These are phyloP conservation scores for Jaapia argillacea DNA, from an alignment of 768 basidiomycete species.

Conservation along the genomic window DNA sequence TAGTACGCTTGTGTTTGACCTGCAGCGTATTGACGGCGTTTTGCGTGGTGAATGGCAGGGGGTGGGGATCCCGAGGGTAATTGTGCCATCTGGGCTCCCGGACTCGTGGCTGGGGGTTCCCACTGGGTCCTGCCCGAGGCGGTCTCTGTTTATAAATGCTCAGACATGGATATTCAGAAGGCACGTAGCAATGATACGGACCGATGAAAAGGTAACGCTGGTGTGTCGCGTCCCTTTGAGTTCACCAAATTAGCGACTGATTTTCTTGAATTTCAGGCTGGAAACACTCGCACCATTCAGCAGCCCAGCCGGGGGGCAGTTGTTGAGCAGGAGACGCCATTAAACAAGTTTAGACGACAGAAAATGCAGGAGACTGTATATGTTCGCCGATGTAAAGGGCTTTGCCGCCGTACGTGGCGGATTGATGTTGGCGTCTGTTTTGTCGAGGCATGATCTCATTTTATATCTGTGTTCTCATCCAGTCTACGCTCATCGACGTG, in stretches of 20 bases:
- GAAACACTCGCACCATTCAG: conserved; percentile 63
- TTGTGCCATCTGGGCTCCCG: conserved; percentile 26
- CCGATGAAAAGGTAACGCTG: conserved; percentile 87
- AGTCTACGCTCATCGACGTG: no score
- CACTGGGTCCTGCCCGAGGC: conserved; percentile 80
- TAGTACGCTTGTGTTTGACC: conserved; percentile 91
- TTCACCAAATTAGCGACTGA: not conserved
- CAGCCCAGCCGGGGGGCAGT: conserved; percentile 86
- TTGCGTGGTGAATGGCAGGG: conserved; percentile 32
- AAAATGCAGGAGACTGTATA: no score
- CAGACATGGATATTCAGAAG: no score
- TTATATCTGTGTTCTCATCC: no score
- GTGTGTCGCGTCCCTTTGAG: conserved; percentile 62
- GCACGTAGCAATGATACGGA: no score
- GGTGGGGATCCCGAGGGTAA: conserved; percentile 36
- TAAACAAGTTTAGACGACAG: no score
- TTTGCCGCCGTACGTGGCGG: no score
- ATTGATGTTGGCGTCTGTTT: no score
- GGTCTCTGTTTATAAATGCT: conserved; percentile 57
- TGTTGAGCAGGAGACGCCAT: conserved; percentile 49
- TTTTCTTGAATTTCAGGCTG: not conserved
- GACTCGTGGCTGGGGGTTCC: conserved; percentile 57
- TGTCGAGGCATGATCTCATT: no score
- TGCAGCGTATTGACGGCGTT: conserved; percentile 89
- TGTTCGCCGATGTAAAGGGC: no score